phyloP scores from a whole-genome alignment of 495 filamentous ascomycete species.

The Trichoderma orchidacearum region DNA sequence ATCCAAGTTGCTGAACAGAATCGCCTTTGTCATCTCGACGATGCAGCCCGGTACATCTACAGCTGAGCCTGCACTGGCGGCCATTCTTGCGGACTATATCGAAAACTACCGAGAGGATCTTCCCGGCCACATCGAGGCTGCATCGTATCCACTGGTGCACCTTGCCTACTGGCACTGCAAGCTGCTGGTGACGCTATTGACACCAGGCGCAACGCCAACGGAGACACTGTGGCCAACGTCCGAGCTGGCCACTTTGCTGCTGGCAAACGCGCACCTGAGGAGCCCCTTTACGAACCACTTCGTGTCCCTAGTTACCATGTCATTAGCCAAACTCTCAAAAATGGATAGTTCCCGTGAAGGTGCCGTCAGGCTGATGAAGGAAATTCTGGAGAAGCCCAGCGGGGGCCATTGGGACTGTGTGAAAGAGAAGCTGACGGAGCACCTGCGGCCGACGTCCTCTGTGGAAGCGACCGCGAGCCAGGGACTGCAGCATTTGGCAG shows the following conservation, averaged over 20 bases:
- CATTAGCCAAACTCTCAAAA: conserved; percentile 49
- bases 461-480: conserved; percentile 20
- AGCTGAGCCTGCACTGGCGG: not conserved
- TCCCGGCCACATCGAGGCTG: conserved; percentile 18
- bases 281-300: conserved; percentile 65
- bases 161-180: conserved; percentile 65
- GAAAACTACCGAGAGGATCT: conserved; percentile 34
- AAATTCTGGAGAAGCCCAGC: conserved; percentile 16
- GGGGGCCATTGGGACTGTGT: conserved; percentile 26
- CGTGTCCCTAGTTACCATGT: conserved; percentile 49
- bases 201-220: conserved; percentile 20
- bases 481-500: conserved; percentile 49
- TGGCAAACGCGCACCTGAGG: conserved; percentile 40
- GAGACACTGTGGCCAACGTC: conserved; percentile 49
- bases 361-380: conserved; percentile 14
- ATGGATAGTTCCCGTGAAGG: conserved; percentile 17
- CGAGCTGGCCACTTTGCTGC: conserved; percentile 39
- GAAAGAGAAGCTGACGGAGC: conserved; percentile 30
- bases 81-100: conserved; percentile 7
- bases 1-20: conserved; percentile 15
- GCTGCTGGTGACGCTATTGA: conserved; percentile 46
- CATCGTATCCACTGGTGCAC: conserved; percentile 37
- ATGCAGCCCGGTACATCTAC: not conserved
- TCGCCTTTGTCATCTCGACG: conserved; percentile 16
- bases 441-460: conserved; percentile 14